These are phyloP conservation scores for Myxozyma udenii DNA, from an alignment of 805 yeast species.

Conservation along the genomic window DNA sequence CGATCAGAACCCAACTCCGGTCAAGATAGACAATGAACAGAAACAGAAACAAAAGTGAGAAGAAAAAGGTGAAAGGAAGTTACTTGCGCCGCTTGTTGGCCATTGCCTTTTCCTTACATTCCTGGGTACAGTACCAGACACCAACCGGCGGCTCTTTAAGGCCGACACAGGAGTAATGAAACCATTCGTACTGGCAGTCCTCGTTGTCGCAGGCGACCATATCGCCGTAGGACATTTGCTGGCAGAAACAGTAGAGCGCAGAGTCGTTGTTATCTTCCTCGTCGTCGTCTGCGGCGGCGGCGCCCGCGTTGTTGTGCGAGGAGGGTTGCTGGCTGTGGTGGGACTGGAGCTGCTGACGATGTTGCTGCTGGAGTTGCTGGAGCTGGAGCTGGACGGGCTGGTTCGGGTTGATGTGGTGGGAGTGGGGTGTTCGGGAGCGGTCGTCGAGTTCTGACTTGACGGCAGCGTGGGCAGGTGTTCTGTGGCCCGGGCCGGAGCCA, in stretches of 20 bases:
- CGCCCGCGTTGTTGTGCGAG: background rate
- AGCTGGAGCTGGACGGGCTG: too few relatives aligned
- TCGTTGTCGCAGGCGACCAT: constrained; percentile 97
- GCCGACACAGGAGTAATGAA: constrained; percentile 94
- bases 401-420: too few relatives aligned
- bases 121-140: constrained; percentile 85
- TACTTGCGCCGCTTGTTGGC: constrained; percentile 15
- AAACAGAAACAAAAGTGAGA: too few relatives aligned
- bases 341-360: too few relatives aligned
- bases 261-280: constrained; percentile 47
- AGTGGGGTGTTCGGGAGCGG: too few relatives aligned
- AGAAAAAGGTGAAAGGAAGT: too few relatives aligned
- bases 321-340: constrained; percentile 1
- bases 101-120: constrained; percentile 21
- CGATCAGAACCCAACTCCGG: too few relatives aligned
- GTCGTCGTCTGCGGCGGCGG: constrained; percentile 20
- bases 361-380: too few relatives aligned
- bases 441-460: too few relatives aligned
- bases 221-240: constrained; percentile 88
- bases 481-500: too few relatives aligned
- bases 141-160: constrained; percentile 84
- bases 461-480: too few relatives aligned
- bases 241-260: constrained; percentile 87
- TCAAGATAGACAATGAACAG: too few relatives aligned
- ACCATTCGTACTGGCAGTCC: constrained; percentile 89